Base-by-base conservation (phyloP, 2,329 filamentous ascomycete genomes). In the Neophaeococcomyces mojaviensis region DNA sequence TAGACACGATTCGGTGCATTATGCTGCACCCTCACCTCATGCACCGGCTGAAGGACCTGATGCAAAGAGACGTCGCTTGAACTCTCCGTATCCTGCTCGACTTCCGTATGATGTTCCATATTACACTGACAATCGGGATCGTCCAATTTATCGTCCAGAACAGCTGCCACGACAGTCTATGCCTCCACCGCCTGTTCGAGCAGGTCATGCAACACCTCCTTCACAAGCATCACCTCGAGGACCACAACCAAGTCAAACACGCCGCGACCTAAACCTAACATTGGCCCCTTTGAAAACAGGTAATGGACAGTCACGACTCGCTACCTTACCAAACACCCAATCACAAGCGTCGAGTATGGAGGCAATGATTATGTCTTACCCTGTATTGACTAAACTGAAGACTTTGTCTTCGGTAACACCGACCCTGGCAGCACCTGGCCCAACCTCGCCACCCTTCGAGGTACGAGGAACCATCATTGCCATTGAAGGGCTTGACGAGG, bases 391-490 rank as follows among this genome's bases (percentile, higher is more conserved):
- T 54, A 95, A 94, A 64, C 78, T 95, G 56, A 79, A 81, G 39
- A 75, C 90, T 2, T 71, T 97, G 28, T 74, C 79, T 13, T 81
- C 80, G 50, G 87, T 96, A 53, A 84, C 84, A 37, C 85, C 83
- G 19, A 81, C 86, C 0, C 69, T 86, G 12, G 65, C 68, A 4
- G 55, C 67, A 13, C 58, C 67, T 1, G 58, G 61, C 4, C 49
- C 35, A 44, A 57, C 30, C 55, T 62, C 57, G 46, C 64, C 43
- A 43, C 58, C 19, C 61, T 65, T 49, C 65, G 70, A 57, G 55
- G 68, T 71, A 5, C 78, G 88, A n/a, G 89, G 90, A 0, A 78
- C 85, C 0, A 77, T 96, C 31, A 82, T 97, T 51, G 84, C 86
- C 0, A 70, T 97, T 22, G 90, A 97, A 64, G 89, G 89, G 1